These are phyloP conservation scores for Hysterium pulicare DNA, from an alignment of 2,329 filamentous ascomycete species.

Conservation along the genomic window DNA sequence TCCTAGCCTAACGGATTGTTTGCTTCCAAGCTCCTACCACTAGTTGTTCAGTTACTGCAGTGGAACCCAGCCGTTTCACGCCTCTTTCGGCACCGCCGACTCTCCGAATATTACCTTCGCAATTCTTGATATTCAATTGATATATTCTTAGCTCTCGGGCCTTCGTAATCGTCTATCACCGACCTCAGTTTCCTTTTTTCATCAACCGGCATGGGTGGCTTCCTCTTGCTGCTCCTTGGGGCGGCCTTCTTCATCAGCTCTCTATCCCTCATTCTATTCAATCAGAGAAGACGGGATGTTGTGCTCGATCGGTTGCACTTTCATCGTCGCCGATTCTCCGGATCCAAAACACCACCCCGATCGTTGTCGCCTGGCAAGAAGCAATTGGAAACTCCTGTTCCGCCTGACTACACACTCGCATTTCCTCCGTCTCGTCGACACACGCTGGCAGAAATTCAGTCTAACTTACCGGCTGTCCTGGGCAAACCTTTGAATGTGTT, in stretches of 20 bases:
- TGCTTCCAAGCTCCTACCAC: constrained; percentile 6
- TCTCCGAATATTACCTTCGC: too few relatives aligned
- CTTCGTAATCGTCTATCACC: neutral
- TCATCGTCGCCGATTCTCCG: constrained; percentile 43
- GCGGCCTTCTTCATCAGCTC: constrained; percentile 29
- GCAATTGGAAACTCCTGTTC: constrained; percentile 21
- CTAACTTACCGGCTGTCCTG: constrained; percentile 20
- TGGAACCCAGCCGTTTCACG: constrained; percentile 12
- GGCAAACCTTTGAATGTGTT: constrained; percentile 23
- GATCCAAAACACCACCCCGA: constrained; percentile 50
- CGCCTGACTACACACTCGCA: constrained; percentile 42
- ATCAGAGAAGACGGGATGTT: constrained; percentile 37
- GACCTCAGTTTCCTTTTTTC: neutral
- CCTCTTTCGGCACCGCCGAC: constrained; percentile 10
- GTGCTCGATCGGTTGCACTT: constrained; percentile 40
- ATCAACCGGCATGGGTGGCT: constrained; percentile 17
- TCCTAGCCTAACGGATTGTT: too few relatives aligned
- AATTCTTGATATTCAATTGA: too few relatives aligned
- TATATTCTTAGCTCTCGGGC: neutral
- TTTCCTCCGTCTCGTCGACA: constrained; percentile 55
- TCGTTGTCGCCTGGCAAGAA: constrained; percentile 51
- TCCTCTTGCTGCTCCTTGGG: constrained; percentile 26
- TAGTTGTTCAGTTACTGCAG: constrained; percentile 11
- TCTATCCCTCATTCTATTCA: constrained; percentile 21
- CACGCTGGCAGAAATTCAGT: constrained; percentile 37